Evolutionary conservation across 257 asterid genomes (phyloP).

Genomic region (Jasminum sambac): DNA sequence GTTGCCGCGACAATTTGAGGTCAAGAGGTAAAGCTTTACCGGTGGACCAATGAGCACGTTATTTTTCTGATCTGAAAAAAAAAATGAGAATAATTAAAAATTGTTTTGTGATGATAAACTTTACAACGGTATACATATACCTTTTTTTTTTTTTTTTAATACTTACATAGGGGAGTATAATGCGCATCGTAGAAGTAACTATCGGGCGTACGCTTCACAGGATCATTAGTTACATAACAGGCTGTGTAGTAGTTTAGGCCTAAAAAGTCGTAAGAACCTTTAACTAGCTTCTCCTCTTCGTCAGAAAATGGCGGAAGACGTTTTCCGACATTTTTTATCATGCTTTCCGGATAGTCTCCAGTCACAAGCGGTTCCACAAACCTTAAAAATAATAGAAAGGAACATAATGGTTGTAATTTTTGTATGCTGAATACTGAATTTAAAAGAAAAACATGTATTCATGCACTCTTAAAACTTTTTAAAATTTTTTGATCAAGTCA

Average conservation of each 20-base stretch:
- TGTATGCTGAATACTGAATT: background rate
- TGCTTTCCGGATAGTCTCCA: constrained; percentile 20
- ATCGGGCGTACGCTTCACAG: background rate
- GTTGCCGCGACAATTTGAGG: background rate
- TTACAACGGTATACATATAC: background rate
- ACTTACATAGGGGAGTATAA: too few species aligned
- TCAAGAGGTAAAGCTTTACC: background rate
- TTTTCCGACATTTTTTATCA: constrained; percentile 6
- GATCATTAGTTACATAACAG: background rate
- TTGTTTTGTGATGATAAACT: background rate
- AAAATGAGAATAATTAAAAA: background rate
- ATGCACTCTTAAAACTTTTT: background rate
- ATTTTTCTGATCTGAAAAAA: background rate
- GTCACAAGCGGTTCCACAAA: constrained; percentile 5
- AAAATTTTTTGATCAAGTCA: background rate
- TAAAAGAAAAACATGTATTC: background rate
- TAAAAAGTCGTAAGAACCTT: constrained; percentile 18
- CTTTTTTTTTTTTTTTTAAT: too few species aligned
- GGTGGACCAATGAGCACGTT: background rate
- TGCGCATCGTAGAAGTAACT: too few species aligned
- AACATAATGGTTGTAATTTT: background rate
- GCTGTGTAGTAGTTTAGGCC: constrained; percentile 23
- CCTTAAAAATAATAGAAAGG: background rate
- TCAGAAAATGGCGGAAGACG: constrained; percentile 14
- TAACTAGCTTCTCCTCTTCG: constrained; percentile 1